A percentile compares a stretch with the other conserved stretches of the same genome.
Conservation (phyloP, 2,329 filamentous ascomycete species). For the Aspergillus sp. region DNA sequence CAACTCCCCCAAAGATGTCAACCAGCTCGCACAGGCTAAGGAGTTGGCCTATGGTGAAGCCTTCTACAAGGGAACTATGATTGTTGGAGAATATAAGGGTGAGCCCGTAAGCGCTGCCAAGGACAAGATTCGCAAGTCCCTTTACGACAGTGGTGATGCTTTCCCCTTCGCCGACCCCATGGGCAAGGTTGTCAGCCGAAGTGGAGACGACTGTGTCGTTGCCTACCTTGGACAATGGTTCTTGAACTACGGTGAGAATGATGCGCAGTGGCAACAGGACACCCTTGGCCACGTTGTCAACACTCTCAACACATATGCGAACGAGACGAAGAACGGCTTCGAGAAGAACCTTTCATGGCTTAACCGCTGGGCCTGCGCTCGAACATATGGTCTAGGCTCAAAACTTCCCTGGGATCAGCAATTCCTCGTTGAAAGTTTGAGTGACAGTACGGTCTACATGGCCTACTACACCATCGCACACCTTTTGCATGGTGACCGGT, state of each 20-base stretch:
- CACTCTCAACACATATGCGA: constrained; percentile 75
- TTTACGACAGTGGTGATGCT: constrained; percentile 74
- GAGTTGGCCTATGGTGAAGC: constrained; percentile 96
- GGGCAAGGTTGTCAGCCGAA: constrained; percentile 81
- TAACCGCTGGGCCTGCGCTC: constrained; percentile 90
- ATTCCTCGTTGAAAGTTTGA: constrained; percentile 89
- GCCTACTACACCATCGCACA: constrained; percentile 63
- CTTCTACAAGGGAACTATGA: constrained; percentile 91
- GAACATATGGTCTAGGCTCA: constrained; percentile 88
- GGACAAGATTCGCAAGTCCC: constrained; percentile 74
- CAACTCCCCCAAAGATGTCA: constrained; percentile 89
- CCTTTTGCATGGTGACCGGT: constrained; percentile 78
- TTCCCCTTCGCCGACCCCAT: constrained; percentile 95
- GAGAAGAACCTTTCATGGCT: constrained; percentile 88
- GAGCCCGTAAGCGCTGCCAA: constrained; percentile 84
- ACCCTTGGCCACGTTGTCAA: constrained; percentile 72
- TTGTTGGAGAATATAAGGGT: constrained; percentile 83
- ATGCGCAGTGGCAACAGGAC: constrained; percentile 72
- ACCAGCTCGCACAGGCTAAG: constrained; percentile 89
- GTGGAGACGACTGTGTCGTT: constrained; percentile 89
- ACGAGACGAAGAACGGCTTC: constrained; percentile 76
- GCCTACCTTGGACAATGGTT: constrained; percentile 97
- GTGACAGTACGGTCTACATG: constrained; percentile 85
- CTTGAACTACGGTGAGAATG: constrained; percentile 89
- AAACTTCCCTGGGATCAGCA: constrained; percentile 91